These are phyloP conservation scores for Neopestalotiopsis rosae DNA, from an alignment of 2,329 filamentous ascomycete species.

Conservation along the genomic window DNA sequence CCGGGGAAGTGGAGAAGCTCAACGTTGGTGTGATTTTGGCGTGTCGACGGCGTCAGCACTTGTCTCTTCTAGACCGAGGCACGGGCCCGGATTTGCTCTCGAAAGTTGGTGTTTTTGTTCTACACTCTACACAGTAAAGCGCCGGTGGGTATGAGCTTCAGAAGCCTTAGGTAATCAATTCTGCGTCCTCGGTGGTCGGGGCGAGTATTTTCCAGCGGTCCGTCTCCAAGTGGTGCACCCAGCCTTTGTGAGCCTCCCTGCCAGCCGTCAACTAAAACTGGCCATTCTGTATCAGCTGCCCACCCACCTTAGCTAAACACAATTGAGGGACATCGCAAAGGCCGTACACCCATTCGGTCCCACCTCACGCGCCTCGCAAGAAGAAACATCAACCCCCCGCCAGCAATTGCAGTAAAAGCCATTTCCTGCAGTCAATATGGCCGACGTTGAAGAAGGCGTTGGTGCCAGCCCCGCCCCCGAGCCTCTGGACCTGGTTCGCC, in stretches of 20 bases:
- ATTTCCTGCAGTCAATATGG: constrained; percentile 61
- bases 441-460: constrained; percentile 78
- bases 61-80: background rate
- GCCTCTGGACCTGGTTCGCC: constrained; percentile 92
- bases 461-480: constrained; percentile 81
- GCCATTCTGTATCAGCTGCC: background rate
- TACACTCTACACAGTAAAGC: no score
- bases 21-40: constrained; percentile 8
- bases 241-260: background rate
- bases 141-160: no score
- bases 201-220: no score
- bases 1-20: constrained; percentile 16
- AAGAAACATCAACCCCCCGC: background rate
- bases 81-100: background rate
- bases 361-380: background rate
- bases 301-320: background rate
- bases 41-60: background rate
- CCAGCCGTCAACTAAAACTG: background rate
- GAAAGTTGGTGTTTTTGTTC: background rate
- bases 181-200: no score
- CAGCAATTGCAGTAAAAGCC: background rate
- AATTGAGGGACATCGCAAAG: background rate
- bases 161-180: no score
- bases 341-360: background rate
- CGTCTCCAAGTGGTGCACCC: no score